A percentile compares a stretch with the other conserved stretches of the same genome.
Conservation (phyloP, 2,329 filamentous ascomycete genomes). For the Harringtonia aguacate region DNA sequence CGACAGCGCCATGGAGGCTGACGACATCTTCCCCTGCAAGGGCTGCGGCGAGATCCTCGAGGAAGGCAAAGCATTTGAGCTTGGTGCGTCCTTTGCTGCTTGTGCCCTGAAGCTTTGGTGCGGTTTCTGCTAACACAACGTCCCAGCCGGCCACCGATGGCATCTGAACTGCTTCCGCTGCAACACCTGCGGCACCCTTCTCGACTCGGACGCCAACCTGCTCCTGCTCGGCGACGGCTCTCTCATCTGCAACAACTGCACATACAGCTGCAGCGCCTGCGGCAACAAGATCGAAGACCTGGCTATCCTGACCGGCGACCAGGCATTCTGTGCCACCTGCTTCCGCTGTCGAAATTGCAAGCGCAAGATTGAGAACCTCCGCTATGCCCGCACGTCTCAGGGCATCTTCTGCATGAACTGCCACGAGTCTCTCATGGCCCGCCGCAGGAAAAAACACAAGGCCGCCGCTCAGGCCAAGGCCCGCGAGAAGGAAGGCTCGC, state of each 20-base stretch:
- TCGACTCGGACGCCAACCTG: slow-evolving; percentile 96
- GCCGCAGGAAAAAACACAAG: slow-evolving; percentile 78
- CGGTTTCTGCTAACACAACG: background rate
- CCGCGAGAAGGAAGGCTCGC: slow-evolving; percentile 51
- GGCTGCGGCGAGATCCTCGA: slow-evolving; percentile 95
- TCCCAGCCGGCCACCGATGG: slow-evolving; percentile 84
- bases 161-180: slow-evolving; percentile 98
- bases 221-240: slow-evolving; percentile 95
- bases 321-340: slow-evolving; percentile 94
- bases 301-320: slow-evolving; percentile 92
- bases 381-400: slow-evolving; percentile 94
- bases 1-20: slow-evolving; percentile 59
- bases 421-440: slow-evolving; percentile 91
- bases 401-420: slow-evolving; percentile 99
- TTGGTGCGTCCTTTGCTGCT: slow-evolving; percentile 56
- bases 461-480: slow-evolving; percentile 49
- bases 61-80: slow-evolving; percentile 96
- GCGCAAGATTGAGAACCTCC: slow-evolving; percentile 94
- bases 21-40: slow-evolving; percentile 84
- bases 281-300: slow-evolving; percentile 97
- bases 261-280: slow-evolving; percentile 95
- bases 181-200: slow-evolving; percentile 87
- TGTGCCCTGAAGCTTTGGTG: background rate
- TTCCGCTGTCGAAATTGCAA: slow-evolving; percentile 98
- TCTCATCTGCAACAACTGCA: slow-evolving; percentile 98